Evolutionary conservation across 192 early-diverging fungal species (phyloP), one percentile per base, ranked within the genome.

Genomic region (Coemansia sp.): DNA sequence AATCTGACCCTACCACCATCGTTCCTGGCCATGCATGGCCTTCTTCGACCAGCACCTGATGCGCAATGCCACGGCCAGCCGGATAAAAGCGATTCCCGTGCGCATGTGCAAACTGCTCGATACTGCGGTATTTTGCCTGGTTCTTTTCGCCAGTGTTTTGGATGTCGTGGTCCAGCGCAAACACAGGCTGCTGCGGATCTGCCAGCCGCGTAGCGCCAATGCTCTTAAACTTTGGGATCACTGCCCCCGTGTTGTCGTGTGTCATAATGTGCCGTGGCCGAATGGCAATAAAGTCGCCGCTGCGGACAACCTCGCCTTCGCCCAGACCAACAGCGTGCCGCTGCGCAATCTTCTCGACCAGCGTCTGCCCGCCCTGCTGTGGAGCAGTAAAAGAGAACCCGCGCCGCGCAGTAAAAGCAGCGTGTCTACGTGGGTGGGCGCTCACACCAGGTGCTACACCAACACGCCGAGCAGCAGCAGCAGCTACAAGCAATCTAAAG

Each of bases 131-230:
- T 72, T 99, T 99, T 38, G 56, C 57, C 37, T 91, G 61, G 73
- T 99, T 97, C 87, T 94, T 92, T 42, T 93, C 92, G 11, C 86
- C 79, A 63, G 84, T 96, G 84, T 97, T 96, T 66, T 99, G 96
- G 45, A 99, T 93, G 75, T 99, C 94, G 68, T 99, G 96, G 78
- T 99, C 96, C 35, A 99, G 81, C 12, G 96, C 93, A 80, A 95
- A 97, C 35, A 99, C 93, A 1, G 91, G 83, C 72, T 97, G 94
- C 14, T 57, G 61, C 11, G 88, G 83, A 64, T 91, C 82, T 31
- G 82, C 80, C 57, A 99, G 86, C 52, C 81, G 80, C 42, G 87
- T 83, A 5, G 94, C 94, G 13, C 94, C 94, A 50, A 99, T 97
- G 60, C 86, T 85, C 56, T 81, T 82, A 77, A 97, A 98, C 88